Evolutionary conservation across 768 basidiomycete genomes (phyloP), one percentile per base, ranked within the genome.

Genomic region (Coprinopsis cinerea): DNA sequence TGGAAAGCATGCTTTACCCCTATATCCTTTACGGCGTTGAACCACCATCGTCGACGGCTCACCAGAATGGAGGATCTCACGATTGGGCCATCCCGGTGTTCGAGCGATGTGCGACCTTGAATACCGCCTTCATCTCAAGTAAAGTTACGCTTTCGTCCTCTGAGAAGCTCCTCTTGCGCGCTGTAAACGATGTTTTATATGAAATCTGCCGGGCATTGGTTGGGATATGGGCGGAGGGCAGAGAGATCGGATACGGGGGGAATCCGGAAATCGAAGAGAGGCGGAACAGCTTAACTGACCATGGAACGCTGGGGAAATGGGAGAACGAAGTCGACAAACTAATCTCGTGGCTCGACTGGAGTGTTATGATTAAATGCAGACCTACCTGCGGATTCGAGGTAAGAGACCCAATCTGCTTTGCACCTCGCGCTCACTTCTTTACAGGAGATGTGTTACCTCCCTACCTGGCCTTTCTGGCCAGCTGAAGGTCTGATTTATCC

Each of bases 261-360:
- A 9, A 39, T 6, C 7, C 36, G 18, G 35, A 35, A 3, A 23
- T n/a, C 22, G 35, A 7, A 7, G 23, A 30, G 30, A 5, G 4
- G n/a, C 30, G 18, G 11, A 17, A 13, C 17, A 9, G 11, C 18
- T 13, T 27, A 13, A 13, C 11, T 20, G 10, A 7, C 41, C 18
- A 23, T 7, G 5, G 60, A 63, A 20, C 48, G 41, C 57, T 4
- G 35, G 49, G 18, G 71, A 3, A 75, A 77, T 60, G 78, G 69
- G 2, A 74, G 71, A 52, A 64, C 75, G 36, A 69, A 75, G 73
- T 5, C 42, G 74, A 18, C 52, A 62, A 4, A 53, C 55, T 79
- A n/a, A 75, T 78, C 68, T 39, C 30, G 0, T 80, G 79, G 78
- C 60, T 80, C 0, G 78, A 74, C 51, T 81, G 79, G 78, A 68